Evolutionary conservation across 768 basidiomycete genomes (phyloP).

Genomic region (Naganishia friedmannii): DNA sequence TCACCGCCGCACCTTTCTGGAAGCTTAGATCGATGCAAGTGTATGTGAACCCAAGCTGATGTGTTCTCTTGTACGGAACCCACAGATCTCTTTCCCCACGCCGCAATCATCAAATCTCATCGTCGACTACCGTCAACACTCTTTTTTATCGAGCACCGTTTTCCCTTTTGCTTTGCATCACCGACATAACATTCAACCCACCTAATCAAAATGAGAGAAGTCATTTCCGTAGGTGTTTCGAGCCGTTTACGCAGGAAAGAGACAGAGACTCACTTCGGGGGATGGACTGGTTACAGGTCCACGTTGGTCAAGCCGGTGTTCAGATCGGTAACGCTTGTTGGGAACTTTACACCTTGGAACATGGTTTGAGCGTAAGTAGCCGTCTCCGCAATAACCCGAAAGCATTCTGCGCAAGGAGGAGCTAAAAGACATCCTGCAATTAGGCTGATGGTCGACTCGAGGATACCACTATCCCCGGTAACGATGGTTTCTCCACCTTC

Average conservation of each 20-base stretch:
- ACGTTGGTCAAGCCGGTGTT: slow-evolving; percentile 85
- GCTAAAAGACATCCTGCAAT: background rate
- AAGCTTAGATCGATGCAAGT: background rate
- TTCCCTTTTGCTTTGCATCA: slow-evolving; percentile 21
- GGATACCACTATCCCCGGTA: slow-evolving; percentile 69
- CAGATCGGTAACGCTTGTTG: slow-evolving; percentile 91
- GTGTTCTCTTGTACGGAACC: background rate
- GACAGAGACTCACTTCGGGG: background rate
- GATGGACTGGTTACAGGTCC: slow-evolving; percentile 49
- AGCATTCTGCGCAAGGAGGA: too few species aligned
- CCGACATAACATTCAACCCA: slow-evolving; percentile 9
- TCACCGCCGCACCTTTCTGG: background rate
- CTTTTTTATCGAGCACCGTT: slow-evolving; percentile 16
- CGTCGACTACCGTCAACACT: slow-evolving; percentile 23
- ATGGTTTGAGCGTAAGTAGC: slow-evolving; percentile 85
- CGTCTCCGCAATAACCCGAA: background rate
- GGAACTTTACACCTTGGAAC: slow-evolving; percentile 99
- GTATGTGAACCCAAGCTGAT: background rate
- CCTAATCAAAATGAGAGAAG: slow-evolving; percentile 56
- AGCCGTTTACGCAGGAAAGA: background rate
- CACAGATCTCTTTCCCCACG: slow-evolving; percentile 12
- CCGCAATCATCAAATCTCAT: slow-evolving; percentile 12
- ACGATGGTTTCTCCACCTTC: slow-evolving; percentile 97
- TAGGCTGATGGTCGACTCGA: slow-evolving; percentile 92
- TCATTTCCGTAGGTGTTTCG: slow-evolving; percentile 70